Conservation (phyloP, 352 stramenopile species). For the Globisporangium perplexum region DNA sequence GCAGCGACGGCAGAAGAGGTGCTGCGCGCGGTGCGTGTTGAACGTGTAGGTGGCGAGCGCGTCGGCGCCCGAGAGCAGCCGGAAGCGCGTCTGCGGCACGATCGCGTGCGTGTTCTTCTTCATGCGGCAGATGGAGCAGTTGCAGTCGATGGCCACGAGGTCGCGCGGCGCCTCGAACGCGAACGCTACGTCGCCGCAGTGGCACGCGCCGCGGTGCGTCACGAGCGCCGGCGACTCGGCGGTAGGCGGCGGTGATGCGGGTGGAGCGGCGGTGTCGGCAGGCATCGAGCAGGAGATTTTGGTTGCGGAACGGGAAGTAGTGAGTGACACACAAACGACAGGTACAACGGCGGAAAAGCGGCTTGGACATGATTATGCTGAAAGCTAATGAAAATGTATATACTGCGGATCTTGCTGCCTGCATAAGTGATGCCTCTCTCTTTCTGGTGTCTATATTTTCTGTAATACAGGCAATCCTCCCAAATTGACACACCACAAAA, state of each 20-base stretch:
- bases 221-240: slow-evolving; percentile 9
- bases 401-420: too few species aligned
- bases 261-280: background rate
- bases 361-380: too few species aligned
- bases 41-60: slow-evolving; percentile 76
- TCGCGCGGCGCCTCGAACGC: slow-evolving; percentile 52
- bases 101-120: slow-evolving; percentile 75
- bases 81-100: slow-evolving; percentile 51
- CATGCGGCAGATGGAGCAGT: slow-evolving; percentile 82
- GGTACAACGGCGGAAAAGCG: too few species aligned
- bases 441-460: too few species aligned
- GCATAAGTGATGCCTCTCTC: too few species aligned
- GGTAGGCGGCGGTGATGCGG: background rate
- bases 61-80: slow-evolving; percentile 35
- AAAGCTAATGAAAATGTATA: too few species aligned
- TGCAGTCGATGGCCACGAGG: slow-evolving; percentile 68
- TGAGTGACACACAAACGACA: too few species aligned
- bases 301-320: too few species aligned
- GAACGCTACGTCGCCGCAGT: slow-evolving; percentile 69
- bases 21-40: slow-evolving; percentile 70
- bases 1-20: slow-evolving; percentile 77
- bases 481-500: too few species aligned
- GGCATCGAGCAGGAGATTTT: background rate
- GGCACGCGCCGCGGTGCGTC: slow-evolving; percentile 49
- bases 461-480: too few species aligned